Conservation (phyloP, 2,329 filamentous ascomycete genomes). For the Pseudomassariella vexata region DNA sequence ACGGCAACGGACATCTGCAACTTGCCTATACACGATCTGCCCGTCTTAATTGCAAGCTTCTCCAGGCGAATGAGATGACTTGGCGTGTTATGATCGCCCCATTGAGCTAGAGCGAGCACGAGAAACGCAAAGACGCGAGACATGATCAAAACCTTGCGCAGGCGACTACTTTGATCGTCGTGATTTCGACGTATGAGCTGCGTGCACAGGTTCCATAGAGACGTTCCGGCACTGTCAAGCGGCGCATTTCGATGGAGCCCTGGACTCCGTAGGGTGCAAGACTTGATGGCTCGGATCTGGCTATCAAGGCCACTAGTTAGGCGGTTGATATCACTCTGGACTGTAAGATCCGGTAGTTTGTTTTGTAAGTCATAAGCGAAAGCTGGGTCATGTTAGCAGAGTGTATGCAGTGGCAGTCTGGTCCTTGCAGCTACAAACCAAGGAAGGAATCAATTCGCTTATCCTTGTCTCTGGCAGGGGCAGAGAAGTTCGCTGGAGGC, state of each 20-base stretch:
- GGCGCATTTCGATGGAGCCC: constrained; percentile 29
- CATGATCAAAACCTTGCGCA: constrained; percentile 28
- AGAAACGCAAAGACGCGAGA: constrained; percentile 57
- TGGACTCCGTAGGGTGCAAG: constrained; percentile 24
- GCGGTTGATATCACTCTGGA: constrained; percentile 19
- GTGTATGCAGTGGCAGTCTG: not conserved
- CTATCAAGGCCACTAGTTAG: constrained; percentile 35
- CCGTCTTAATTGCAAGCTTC: constrained; percentile 62
- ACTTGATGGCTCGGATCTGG: constrained; percentile 27
- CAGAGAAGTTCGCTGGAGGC: too few relatives aligned
- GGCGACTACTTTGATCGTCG: constrained; percentile 11
- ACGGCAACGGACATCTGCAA: constrained; percentile 17
- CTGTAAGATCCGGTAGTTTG: constrained; percentile 19
- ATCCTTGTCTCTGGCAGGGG: constrained; percentile 3
- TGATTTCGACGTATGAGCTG: constrained; percentile 35
- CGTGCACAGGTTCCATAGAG: constrained; percentile 63
- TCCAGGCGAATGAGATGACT: constrained; percentile 51
- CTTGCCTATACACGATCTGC: constrained; percentile 56
- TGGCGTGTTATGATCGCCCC: constrained; percentile 16
- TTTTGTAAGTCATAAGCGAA: constrained; percentile 20
- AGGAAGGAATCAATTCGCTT: constrained; percentile 5
- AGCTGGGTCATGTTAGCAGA: constrained; percentile 9
- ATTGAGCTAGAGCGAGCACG: constrained; percentile 55
- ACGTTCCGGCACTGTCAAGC: constrained; percentile 50
- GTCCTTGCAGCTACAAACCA: too few relatives aligned